These are phyloP conservation scores for Fomitopsis serialis DNA, from an alignment of 768 basidiomycete genomes.

Conservation along the genomic window DNA sequence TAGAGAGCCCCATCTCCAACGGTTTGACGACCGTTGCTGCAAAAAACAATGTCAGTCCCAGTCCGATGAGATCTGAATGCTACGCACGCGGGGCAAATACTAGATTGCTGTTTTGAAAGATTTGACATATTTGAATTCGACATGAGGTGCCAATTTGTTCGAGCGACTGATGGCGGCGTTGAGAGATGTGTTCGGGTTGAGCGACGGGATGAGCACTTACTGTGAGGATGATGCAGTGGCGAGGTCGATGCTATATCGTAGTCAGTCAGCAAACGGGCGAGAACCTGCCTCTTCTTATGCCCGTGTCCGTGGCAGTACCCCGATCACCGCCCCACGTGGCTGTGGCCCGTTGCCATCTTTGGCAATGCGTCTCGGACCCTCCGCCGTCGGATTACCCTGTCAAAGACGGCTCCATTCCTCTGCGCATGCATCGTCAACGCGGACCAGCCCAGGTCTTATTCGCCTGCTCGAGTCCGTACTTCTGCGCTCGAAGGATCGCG, in stretches of 20 bases:
- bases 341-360: background rate
- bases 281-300: conserved; percentile 1
- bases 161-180: background rate
- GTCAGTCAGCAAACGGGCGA: conserved; percentile 1
- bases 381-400: background rate
- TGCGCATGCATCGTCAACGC: too few relatives aligned
- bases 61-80: conserved; percentile 11
- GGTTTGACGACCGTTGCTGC: conserved; percentile 92
- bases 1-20: conserved; percentile 94
- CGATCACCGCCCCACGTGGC: conserved; percentile 9
- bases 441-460: too few relatives aligned
- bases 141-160: conserved; percentile 85
- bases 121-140: conserved; percentile 69
- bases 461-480: too few relatives aligned
- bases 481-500: too few relatives aligned
- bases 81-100: conserved; percentile 89
- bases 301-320: background rate
- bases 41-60: conserved; percentile 10
- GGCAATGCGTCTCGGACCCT: background rate
- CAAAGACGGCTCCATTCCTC: too few relatives aligned
- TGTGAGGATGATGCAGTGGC: background rate
- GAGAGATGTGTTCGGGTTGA: background rate
- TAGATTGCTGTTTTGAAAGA: conserved; percentile 75
- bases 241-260: conserved; percentile 2
- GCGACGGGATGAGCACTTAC: background rate